These are phyloP conservation scores for Omphalea diandra DNA, from an alignment of 441 rosid species.

Conservation along the genomic window DNA sequence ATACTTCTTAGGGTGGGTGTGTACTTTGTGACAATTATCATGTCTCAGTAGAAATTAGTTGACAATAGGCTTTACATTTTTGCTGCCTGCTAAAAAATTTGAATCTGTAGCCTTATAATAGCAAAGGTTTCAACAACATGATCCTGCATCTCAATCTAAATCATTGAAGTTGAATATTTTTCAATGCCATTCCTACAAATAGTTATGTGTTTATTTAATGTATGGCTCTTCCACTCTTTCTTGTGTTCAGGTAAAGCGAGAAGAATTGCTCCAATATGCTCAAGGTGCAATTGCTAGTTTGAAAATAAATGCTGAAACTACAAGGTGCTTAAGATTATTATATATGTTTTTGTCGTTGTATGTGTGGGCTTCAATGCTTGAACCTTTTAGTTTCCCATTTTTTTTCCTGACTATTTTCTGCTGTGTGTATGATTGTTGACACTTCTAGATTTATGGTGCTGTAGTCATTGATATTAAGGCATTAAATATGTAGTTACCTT, in stretches of 20 bases:
- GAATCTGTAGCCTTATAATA: not conserved
- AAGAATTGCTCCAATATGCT: constrained; percentile 85
- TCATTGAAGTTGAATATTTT: not conserved
- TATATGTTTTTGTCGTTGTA: not conserved
- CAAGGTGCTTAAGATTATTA: constrained; percentile 52
- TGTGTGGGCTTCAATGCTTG: not conserved
- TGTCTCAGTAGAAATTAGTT: too few species aligned
- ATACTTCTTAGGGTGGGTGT: not conserved
- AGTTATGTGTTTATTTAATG: not conserved
- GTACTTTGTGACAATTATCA: too few species aligned
- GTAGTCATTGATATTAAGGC: not conserved
- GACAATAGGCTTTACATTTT: not conserved
- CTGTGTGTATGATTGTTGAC: not conserved
- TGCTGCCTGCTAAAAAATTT: not conserved
- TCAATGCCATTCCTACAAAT: not conserved
- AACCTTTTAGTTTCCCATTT: constrained; percentile 3
- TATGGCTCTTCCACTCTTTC: constrained; percentile 13
- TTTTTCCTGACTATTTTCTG: not conserved
- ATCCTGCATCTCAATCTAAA: not conserved
- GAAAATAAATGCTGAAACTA: constrained; percentile 64
- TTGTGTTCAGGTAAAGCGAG: constrained; percentile 64
- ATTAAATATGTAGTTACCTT: not conserved
- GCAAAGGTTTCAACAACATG: not conserved
- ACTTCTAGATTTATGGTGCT: not conserved
- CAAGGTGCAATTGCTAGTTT: constrained; percentile 84